Evolutionary conservation across 1,284 basidiomycete species (phyloP), one percentile per base, ranked within the genome.

Genomic region (Pseudozyma sp.): DNA sequence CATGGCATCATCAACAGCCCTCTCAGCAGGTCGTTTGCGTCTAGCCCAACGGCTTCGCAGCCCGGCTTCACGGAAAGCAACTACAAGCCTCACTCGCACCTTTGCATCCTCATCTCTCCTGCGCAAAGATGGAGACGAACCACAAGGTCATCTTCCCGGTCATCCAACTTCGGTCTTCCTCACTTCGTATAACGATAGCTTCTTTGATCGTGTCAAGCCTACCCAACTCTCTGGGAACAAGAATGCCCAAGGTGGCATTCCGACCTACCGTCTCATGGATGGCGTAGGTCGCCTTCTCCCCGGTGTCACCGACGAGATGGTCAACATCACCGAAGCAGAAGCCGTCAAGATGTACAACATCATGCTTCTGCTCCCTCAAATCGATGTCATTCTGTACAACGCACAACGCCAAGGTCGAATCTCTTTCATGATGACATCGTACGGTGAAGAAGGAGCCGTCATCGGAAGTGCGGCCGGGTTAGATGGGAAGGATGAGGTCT

Each of bases 341-440:
- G 80, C 79, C 8, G 66, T 79, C 63, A 69, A 68, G 45, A 82
- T 82, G 59, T 81, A 81, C 57, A 42, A 51, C 12, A 73, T 58
- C 47, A 81, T 82, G 80, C 56, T 77, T 31, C 59, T 94, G 21
- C 87, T 96, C 44, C 94, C 94, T 0, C 90, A 91, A 39, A 87
- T 96, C 81, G 94, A 97, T 86, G 94, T 91, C 73, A 88, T 95
- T 31, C 88, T 97, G 19, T 93, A 95, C 86, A 95, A 95, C 80
- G 90, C 95, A 3, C 94, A 97, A 84, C 89, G 94, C 16, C 94
- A 97, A 86, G 94, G 94, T 34, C 93, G 95, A 82, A 94, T 95
- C 79, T 93, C 92, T 6, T 97, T 97, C 86, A 95, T 95, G 86
- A 93, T 94, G 83, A 83, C 81, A 14, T 78, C 75, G 39, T 87